These are phyloP conservation scores for Arthrinium phaeospermum DNA, from an alignment of 2,329 filamentous ascomycete species.

Conservation along the genomic window DNA sequence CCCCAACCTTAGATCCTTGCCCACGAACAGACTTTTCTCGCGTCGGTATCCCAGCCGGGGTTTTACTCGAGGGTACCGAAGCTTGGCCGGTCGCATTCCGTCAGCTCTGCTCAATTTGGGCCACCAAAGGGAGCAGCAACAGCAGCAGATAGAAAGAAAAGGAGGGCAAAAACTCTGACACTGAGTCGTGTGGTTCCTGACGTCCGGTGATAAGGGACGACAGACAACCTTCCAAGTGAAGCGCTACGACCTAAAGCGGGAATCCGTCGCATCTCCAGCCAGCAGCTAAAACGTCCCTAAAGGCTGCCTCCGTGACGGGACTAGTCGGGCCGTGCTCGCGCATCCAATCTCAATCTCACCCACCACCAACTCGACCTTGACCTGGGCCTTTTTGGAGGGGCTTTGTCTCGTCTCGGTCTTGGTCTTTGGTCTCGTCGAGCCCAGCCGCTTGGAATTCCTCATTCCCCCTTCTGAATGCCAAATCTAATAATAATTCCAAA, in stretches of 20 bases:
- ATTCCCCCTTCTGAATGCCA: not conserved
- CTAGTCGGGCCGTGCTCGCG: conserved; percentile 15
- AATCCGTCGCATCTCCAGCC: not conserved
- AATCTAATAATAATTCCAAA: conserved; percentile 15
- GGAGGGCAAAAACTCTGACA: not conserved
- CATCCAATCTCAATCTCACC: conserved; percentile 8
- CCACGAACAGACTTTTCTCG: not conserved
- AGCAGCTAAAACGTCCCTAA: not conserved
- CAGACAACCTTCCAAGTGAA: not conserved
- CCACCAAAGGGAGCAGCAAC: not conserved
- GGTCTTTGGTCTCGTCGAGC: conserved; percentile 9
- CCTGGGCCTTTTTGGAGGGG: conserved; percentile 9
- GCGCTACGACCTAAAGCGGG: not conserved
- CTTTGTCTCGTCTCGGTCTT: conserved; percentile 14
- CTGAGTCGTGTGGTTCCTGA: conserved; percentile 3
- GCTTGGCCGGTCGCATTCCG: not conserved
- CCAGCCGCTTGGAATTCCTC: conserved; percentile 12
- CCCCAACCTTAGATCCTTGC: not conserved
- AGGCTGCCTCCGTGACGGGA: not conserved
- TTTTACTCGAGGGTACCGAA: not conserved
- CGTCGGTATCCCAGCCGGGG: not conserved
- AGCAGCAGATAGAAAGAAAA: too few species aligned
- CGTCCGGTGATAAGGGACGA: not conserved
- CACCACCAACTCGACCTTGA: not conserved
- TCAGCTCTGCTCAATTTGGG: not conserved